Base-by-base conservation (phyloP, 306 rosid genomes). In the Cercis canadensis region DNA sequence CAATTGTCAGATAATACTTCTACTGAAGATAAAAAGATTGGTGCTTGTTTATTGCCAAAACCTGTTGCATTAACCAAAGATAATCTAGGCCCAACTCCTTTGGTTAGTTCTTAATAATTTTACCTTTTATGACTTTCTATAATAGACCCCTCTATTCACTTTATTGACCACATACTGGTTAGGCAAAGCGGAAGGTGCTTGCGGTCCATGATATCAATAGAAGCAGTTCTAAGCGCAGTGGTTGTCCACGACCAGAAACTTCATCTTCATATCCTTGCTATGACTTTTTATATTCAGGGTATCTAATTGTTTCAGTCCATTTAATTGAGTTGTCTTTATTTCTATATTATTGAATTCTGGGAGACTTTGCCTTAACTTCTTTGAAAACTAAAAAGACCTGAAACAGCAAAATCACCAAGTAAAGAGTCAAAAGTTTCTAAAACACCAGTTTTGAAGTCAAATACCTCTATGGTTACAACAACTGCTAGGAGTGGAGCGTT, bases 221-320 rank as follows among this genome's bases (percentile, higher is more conserved):
- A 73, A 86, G 82, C 63, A 86, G 80, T 54, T 78, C 87, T 45
- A 87, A 90, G 80, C 88, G 90, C 67, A 83, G 77, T 81, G 92
- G 81, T 65, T 85, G 88, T 70, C 90, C 94, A 0, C 83, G 88
- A 55, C 79, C 87, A 8, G 70, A 62, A 75, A 81, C 87, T 43
- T 78, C 97, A 6, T 81, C 86, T 58, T 86, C 92, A 94, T 94
- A 94, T 94, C 98, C 98, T 90, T 82, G 19, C 40, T 34, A 52
- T 67, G 39, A 19, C 45, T 68, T 79, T 41, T 69, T 16, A 11
- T 64, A 21, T 17, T 31, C 18, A 11, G 61, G 50, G 58, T 46
- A 49, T 57, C 62, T 16, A 36, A 13, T 31, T 41, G 65, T 71
- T 41, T 21, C 8, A 21, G 49, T 34, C 24, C 50, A 5, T 78